Evolutionary conservation across 768 basidiomycete genomes (phyloP), one percentile per base, ranked within the genome.

Genomic region (Crepidotus variabilis): DNA sequence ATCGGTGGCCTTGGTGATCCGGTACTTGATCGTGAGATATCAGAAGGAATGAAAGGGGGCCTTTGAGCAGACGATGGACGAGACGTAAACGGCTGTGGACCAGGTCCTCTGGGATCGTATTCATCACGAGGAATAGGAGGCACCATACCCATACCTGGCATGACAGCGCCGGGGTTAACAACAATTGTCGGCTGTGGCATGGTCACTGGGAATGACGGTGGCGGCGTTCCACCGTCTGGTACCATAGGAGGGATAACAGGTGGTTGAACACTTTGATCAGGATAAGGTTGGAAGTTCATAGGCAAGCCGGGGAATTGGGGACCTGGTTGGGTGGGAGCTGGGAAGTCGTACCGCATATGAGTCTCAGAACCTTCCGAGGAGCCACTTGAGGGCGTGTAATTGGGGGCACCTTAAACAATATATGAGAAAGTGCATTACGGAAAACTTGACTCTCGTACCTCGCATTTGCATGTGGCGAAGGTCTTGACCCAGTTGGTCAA

Each of bases 401-500:
- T 16, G 6, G 46, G 39, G 28, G 6, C 47, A 21, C n/a, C 47
- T 39, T 18, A 47, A 48, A 24, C 16, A 50, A 55, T 32, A 28
- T 22, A 28, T 47, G 1, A 24, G 33, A 33, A 49, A 48, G 39
- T 10, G 21, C 2, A 8, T 5, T 48, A 23, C 2, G 21, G 1
- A n/a, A 36, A 55, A 49, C 6, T 36, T 55, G 18, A 36, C 54
- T 11, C 55, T 52, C 46, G 54, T 63, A 14, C 54, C 47, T 33
- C 50, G 50, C 20, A 11, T 6, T 34, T 43, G 71, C 52, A 78
- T 64, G 45, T 69, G 67, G 35, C 71, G 67, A 36, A 81, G 66
- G 16, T 77, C 75, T 57, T 74, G 61, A 50, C 77, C 69, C 8
- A 86, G 58, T 46, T 80, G 75, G 32, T 78, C 75, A 6, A 93